These are phyloP conservation scores for Cryptococcus deneoformans DNA, from an alignment of 1,284 basidiomycete genomes.

Conservation along the genomic window DNA sequence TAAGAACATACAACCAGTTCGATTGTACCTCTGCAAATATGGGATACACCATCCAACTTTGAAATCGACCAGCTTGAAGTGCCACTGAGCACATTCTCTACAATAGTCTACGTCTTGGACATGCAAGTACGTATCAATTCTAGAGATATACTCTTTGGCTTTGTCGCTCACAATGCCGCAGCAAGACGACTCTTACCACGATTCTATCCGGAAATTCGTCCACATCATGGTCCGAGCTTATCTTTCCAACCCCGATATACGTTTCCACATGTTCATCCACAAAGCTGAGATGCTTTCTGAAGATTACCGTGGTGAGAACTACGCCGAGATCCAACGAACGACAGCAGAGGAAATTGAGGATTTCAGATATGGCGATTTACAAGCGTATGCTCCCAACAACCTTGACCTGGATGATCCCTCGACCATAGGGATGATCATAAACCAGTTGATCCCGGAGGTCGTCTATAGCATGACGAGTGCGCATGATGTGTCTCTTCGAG, in stretches of 20 bases:
- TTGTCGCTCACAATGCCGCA: constrained; percentile 7
- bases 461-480: constrained; percentile 56
- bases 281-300: constrained; percentile 91
- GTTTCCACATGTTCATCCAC: constrained; percentile 92
- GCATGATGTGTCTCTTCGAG: constrained; percentile 55
- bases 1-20: constrained; percentile 57
- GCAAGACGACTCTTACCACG: constrained; percentile 54
- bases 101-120: constrained; percentile 93
- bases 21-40: constrained; percentile 87
- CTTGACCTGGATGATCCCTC: constrained; percentile 37
- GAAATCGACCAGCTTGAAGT: constrained; percentile 70
- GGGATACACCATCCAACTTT: constrained; percentile 88
- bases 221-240: constrained; percentile 71
- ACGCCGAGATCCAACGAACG: constrained; percentile 78
- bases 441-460: constrained; percentile 44
- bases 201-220: constrained; percentile 74
- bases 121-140: constrained; percentile 65
- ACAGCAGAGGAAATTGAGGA: constrained; percentile 79
- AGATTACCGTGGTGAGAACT: constrained; percentile 89
- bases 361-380: constrained; percentile 51
- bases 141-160: background rate
- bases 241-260: constrained; percentile 71
- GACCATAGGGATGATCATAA: constrained; percentile 34
- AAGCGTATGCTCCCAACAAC: constrained; percentile 13
- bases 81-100: constrained; percentile 69